Evolutionary conservation across 805 yeast genomes (phyloP).

Genomic region (Candida coleopterorum): DNA sequence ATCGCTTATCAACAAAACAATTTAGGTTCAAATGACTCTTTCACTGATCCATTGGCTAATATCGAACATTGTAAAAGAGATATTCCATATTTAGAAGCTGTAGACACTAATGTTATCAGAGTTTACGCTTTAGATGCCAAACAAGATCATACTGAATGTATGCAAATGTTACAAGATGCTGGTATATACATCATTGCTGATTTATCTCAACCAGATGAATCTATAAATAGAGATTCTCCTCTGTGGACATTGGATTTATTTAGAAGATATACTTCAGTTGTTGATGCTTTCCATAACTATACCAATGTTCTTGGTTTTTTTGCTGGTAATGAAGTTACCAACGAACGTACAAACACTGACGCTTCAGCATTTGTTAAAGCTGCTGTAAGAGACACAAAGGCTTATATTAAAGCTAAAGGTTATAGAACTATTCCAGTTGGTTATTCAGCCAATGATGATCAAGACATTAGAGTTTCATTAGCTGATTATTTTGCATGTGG

Average conservation of each 20-base stretch:
- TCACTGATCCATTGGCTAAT: conserved; percentile 71
- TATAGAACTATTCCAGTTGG: conserved; percentile 76
- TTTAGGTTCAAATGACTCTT: conserved; percentile 43
- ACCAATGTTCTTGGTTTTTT: conserved; percentile 76
- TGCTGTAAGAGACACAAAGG: conserved; percentile 72
- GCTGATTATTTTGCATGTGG: conserved; percentile 82
- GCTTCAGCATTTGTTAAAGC: conserved; percentile 83
- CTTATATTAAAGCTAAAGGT: conserved; percentile 53
- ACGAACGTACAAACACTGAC: conserved; percentile 58
- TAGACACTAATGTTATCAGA: conserved; percentile 67
- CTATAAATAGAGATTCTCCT: conserved; percentile 62
- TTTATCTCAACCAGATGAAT: conserved; percentile 63
- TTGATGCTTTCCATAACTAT: conserved; percentile 64
- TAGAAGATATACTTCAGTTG: conserved; percentile 63
- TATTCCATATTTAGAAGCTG: conserved; percentile 59
- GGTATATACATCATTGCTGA: conserved; percentile 93
- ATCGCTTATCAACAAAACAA: conserved; percentile 76
- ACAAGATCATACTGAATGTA: conserved; percentile 63
- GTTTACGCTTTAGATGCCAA: conserved; percentile 70
- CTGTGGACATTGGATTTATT: conserved; percentile 59
- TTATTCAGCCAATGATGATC: conserved; percentile 76
- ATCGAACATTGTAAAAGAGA: conserved; percentile 61
- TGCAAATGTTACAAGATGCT: conserved; percentile 63
- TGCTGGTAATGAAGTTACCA: conserved; percentile 84
- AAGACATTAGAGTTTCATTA: conserved; percentile 56